A percentile compares a stretch with the other conserved stretches of the same genome.
phyloP scores from a whole-genome alignment of 2,329 filamentous ascomycete species.

The Venturia asperata region DNA sequence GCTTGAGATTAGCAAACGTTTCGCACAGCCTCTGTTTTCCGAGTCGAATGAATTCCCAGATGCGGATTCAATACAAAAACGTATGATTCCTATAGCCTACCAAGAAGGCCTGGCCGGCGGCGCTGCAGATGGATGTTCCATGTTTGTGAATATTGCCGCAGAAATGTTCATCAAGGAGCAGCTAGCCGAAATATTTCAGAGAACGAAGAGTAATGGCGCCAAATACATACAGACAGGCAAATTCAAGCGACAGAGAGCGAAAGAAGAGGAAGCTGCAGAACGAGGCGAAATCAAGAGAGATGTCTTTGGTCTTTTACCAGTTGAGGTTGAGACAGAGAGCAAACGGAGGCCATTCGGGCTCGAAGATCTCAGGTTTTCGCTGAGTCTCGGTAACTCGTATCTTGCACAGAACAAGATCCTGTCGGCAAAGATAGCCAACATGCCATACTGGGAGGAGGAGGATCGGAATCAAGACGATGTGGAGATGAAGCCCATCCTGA shows the following conservation, averaged over 20 bases:
- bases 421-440: slow-evolving; percentile 11
- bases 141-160: slow-evolving; percentile 53
- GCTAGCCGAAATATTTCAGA: slow-evolving; percentile 47
- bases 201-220: slow-evolving; percentile 50
- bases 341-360: slow-evolving; percentile 66
- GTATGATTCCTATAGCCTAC: slow-evolving; percentile 60
- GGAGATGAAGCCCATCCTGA: neutral
- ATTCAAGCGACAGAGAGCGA: slow-evolving; percentile 66
- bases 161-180: slow-evolving; percentile 59
- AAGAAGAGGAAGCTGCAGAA: slow-evolving; percentile 66
- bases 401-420: slow-evolving; percentile 48
- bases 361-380: slow-evolving; percentile 67
- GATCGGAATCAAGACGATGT: neutral
- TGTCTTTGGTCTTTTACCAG: slow-evolving; percentile 68
- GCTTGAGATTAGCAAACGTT: slow-evolving; percentile 58
- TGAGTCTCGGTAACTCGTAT: slow-evolving; percentile 68
- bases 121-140: slow-evolving; percentile 47
- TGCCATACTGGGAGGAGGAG: slow-evolving; percentile 12
- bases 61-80: slow-evolving; percentile 47
- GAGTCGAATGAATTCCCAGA: slow-evolving; percentile 59
- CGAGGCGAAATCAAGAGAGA: slow-evolving; percentile 58
- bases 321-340: slow-evolving; percentile 70
- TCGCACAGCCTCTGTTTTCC: slow-evolving; percentile 52
- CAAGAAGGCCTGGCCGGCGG: slow-evolving; percentile 54
- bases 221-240: slow-evolving; percentile 64